Evolutionary conservation across 1,284 basidiomycete species (phyloP).

Genomic region (Mycosarcoma maydis): DNA sequence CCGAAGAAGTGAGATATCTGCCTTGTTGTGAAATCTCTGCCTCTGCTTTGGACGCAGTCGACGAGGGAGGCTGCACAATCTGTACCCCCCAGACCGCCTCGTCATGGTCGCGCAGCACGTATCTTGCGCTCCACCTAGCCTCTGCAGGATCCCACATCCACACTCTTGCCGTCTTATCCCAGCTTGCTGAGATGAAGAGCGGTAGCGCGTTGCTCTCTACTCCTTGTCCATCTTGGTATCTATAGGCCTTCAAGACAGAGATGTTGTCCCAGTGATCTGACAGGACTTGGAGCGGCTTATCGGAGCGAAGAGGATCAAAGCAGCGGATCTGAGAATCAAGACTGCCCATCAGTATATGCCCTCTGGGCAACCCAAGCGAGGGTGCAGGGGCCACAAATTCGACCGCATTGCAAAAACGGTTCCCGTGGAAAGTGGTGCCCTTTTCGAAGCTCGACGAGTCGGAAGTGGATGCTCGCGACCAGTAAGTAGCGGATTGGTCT

Average conservation of each 20-base stretch:
- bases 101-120: constrained; percentile 41
- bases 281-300: constrained; percentile 35
- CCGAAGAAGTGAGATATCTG: constrained; percentile 47
- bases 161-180: constrained; percentile 47
- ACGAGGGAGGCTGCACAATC: constrained; percentile 28
- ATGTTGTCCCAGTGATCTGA: constrained; percentile 52
- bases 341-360: constrained; percentile 34
- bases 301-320: constrained; percentile 33
- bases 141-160: constrained; percentile 22
- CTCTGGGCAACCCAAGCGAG: constrained; percentile 8
- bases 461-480: constrained; percentile 20
- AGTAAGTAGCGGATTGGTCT: constrained; percentile 26
- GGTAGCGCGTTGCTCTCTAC: not conserved
- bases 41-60: not conserved
- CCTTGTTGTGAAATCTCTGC: constrained; percentile 2
- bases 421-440: constrained; percentile 13
- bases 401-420: constrained; percentile 38
- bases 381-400: constrained; percentile 11
- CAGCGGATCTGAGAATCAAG: constrained; percentile 48
- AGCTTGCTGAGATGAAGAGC: constrained; percentile 43
- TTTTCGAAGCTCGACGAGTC: constrained; percentile 8
- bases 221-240: not conserved
- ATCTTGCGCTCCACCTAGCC: constrained; percentile 23
- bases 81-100: constrained; percentile 51
- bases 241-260: constrained; percentile 24